Base-by-base conservation (phyloP, 768 basidiomycete species). In the Chiua virens region DNA sequence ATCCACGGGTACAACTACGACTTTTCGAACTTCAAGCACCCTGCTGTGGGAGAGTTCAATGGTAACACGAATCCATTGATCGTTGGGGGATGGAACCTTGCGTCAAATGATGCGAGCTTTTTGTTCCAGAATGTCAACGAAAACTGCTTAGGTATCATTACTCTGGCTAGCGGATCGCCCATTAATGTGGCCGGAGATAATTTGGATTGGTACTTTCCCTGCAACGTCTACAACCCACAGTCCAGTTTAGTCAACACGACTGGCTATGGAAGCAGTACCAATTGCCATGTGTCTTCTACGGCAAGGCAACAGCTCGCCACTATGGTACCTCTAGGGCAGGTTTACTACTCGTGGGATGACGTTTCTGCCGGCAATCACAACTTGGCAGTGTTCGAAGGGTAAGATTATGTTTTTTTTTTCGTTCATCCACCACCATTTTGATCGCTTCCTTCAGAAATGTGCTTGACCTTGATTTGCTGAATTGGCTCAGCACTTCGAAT, bases 171-270 rank as follows among this genome's bases (percentile, higher is more conserved):
- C 23, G 83, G 80, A 40, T 88, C 89, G 8, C 80, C 78, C 49
- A 96, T 98, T 61, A 75, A 82, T 4, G 80, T 81, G 32, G 78
- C 66, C 8, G 82, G 83, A 28, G 71, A 74, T 43, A 64, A 74
- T 42, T 69, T 93, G 61, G 89, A 91, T 55, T 98, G 95, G 95
- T 98, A 98, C 68, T 97, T 98, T 71, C 97, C 97, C 2, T 99
- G 97, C 77, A 98, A 99, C 63, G 72, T 96, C 40, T 87, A 78
- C 73, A 79, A 83, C 58, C 69, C 67, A n/a, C 94, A 95, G 77
- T 76, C 56, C 83, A 86, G 7, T 82, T 66, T 10, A 71, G 73
- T 54, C 4, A 95, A 98, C 66, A 55, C 79, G 23, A 89, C 89
- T 1, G 79, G 75, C 32, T 93, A 93, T 60, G 82, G 81, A 28